Evolutionary conservation across 2,329 filamentous ascomycete genomes (phyloP).

Genomic region (Alternaria gaisen): DNA sequence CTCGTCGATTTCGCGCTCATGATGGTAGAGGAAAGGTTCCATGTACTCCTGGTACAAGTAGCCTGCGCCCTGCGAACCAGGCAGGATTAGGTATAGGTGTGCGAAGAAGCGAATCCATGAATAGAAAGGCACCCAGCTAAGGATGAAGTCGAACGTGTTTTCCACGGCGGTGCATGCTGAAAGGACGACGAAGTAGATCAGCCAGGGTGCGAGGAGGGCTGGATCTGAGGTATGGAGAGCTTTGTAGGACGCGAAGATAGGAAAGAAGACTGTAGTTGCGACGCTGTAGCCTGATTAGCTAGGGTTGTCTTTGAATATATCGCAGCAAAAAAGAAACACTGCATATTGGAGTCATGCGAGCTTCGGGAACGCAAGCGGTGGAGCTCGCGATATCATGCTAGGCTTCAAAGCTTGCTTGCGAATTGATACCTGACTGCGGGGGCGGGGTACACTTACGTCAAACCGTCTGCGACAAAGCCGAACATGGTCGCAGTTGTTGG

Average conservation of each 20-base stretch:
- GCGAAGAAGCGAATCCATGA: conserved; percentile 86
- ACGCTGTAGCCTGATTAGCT: conserved; percentile 40
- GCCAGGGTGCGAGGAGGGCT: conserved; percentile 90
- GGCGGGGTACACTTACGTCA: conserved; percentile 49
- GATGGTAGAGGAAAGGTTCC: conserved; percentile 85
- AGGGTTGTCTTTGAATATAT: not conserved
- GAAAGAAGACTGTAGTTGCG: conserved; percentile 84
- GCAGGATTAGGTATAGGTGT: conserved; percentile 94
- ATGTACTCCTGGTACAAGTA: conserved; percentile 85
- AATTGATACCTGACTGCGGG: conserved; percentile 23
- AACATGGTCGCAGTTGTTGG: conserved; percentile 39
- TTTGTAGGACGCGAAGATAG: conserved; percentile 97
- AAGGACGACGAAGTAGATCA: conserved; percentile 98
- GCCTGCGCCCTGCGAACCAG: conserved; percentile 92
- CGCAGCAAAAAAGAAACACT: conserved; percentile 4
- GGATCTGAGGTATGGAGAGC: conserved; percentile 92
- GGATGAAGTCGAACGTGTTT: conserved; percentile 86
- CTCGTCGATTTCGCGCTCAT: conserved; percentile 88
- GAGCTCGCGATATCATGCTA: conserved; percentile 12
- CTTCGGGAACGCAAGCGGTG: conserved; percentile 12
- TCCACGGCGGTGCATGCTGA: conserved; percentile 83
- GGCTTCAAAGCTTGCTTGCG: conserved; percentile 20
- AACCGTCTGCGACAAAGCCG: conserved; percentile 50
- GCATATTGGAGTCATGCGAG: conserved; percentile 17
- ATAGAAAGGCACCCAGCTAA: conserved; percentile 94